phyloP scores from a whole-genome alignment of 768 basidiomycete species.

The Tulasnella sp. region DNA sequence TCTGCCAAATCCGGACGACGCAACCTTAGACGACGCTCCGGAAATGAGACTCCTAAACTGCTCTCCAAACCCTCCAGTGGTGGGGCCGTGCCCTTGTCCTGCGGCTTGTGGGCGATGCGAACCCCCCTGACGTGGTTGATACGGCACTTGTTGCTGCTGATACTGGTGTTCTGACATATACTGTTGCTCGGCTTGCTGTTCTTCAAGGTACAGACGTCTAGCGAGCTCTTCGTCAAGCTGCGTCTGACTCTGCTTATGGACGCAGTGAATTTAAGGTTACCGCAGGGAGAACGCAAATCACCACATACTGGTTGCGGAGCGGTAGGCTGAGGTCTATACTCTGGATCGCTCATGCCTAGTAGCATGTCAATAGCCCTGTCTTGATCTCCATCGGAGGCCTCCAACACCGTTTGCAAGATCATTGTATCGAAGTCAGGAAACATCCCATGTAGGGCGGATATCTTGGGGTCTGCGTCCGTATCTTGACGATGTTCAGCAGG shows the following conservation, averaged over 20 bases:
- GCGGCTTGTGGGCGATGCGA: background rate
- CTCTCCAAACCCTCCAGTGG: background rate
- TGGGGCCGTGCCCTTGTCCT: background rate
- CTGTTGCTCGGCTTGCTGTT: slow-evolving; percentile 26
- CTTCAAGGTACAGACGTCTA: slow-evolving; percentile 55
- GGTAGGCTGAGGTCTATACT: slow-evolving; percentile 37
- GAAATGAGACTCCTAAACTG: slow-evolving; percentile 31
- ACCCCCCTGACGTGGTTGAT: slow-evolving; percentile 11
- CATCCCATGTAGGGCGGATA: slow-evolving; percentile 47
- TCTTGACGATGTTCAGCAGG: background rate
- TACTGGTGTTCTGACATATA: slow-evolving; percentile 19
- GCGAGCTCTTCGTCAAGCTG: slow-evolving; percentile 74
- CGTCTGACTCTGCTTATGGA: slow-evolving; percentile 38
- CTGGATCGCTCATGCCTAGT: slow-evolving; percentile 77
- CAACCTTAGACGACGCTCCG: slow-evolving; percentile 29
- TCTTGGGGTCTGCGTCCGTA: slow-evolving; percentile 32
- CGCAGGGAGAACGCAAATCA: background rate
- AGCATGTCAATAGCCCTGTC: slow-evolving; percentile 65
- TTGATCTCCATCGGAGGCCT: slow-evolving; percentile 56
- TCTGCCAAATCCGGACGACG: slow-evolving; percentile 3
- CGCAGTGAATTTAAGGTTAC: background rate
- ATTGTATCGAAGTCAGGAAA: slow-evolving; percentile 71
- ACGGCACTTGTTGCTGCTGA: slow-evolving; percentile 3
- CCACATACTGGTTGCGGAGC: background rate
- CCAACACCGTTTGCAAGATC: slow-evolving; percentile 60